Conservation (phyloP, 2,329 filamentous ascomycete genomes). For the Colletotrichum tanaceti region DNA sequence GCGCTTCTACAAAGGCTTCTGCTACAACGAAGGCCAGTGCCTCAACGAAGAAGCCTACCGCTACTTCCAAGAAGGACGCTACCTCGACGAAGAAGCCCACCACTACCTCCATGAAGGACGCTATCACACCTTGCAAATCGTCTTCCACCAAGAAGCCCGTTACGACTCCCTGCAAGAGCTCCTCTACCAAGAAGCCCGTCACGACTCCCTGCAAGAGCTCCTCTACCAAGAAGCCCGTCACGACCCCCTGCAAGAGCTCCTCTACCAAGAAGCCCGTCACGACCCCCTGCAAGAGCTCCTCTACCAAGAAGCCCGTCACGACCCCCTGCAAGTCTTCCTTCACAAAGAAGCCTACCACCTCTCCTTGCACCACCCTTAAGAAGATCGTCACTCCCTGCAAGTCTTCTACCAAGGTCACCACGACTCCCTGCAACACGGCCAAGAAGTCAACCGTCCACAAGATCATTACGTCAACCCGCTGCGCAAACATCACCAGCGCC, state of each 20-base stretch:
- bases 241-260: too few species aligned
- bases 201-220: too few species aligned
- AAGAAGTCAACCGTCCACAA: slow-evolving; percentile 6
- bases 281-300: background rate
- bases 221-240: too few species aligned
- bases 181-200: too few species aligned
- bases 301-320: background rate
- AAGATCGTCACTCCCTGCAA: background rate
- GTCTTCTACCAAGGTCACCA: background rate
- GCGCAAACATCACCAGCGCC: slow-evolving; percentile 27
- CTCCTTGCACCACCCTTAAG: background rate
- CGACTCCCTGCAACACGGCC: slow-evolving; percentile 6
- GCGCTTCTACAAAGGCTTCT: background rate
- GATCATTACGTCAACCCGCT: slow-evolving; percentile 12
- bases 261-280: background rate
- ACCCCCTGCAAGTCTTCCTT: background rate
- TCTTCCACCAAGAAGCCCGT: background rate
- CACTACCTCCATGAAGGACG: background rate
- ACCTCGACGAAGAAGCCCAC: background rate
- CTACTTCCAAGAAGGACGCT: background rate
- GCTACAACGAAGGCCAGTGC: background rate
- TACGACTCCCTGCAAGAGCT: too few species aligned
- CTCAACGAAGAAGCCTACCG: background rate
- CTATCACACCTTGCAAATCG: background rate
- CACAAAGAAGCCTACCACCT: background rate